These are phyloP conservation scores for Starmerella davenportii DNA, from an alignment of 805 yeast genomes.

Conservation along the genomic window DNA sequence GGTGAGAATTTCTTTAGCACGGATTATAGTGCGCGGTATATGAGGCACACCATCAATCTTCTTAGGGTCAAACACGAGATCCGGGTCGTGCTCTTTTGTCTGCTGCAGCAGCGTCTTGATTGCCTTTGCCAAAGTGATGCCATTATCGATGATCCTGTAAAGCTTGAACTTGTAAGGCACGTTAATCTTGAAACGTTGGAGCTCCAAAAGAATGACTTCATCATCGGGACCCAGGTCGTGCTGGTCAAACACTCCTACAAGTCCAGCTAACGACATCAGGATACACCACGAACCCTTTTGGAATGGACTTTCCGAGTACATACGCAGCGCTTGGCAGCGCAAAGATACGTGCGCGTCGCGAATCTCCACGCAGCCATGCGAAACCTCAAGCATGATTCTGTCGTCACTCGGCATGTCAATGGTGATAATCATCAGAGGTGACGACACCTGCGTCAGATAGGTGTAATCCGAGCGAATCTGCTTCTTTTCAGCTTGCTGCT, in stretches of 20 bases:
- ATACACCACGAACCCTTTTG: slow-evolving; percentile 25
- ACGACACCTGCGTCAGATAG: not conserved
- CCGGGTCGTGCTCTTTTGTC: slow-evolving; percentile 16
- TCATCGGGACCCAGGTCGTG: slow-evolving; percentile 1
- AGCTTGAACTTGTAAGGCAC: slow-evolving; percentile 61
- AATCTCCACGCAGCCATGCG: slow-evolving; percentile 8
- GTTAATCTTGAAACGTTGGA: slow-evolving; percentile 23
- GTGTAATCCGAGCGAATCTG: not conserved
- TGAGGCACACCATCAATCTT: slow-evolving; percentile 18
- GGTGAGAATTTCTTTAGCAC: slow-evolving; percentile 38
- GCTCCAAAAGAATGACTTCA: slow-evolving; percentile 16
- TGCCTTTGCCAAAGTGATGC: slow-evolving; percentile 49
- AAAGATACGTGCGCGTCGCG: slow-evolving; percentile 20
- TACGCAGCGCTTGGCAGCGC: slow-evolving; percentile 25
- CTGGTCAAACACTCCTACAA: slow-evolving; percentile 13
- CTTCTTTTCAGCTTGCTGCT: not conserved
- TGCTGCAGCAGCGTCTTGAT: slow-evolving; percentile 33
- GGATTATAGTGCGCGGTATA: slow-evolving; percentile 33
- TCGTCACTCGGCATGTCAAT: slow-evolving; percentile 31
- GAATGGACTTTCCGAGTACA: slow-evolving; percentile 37
- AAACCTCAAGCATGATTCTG: slow-evolving; percentile 31
- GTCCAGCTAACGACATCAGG: slow-evolving; percentile 19
- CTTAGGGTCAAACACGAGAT: slow-evolving; percentile 17
- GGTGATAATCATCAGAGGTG: slow-evolving; percentile 19
- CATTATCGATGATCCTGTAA: slow-evolving; percentile 63